Evolutionary conservation across 73 alveolate species (phyloP).

Genomic region (Paramecium pentaurelia): DNA sequence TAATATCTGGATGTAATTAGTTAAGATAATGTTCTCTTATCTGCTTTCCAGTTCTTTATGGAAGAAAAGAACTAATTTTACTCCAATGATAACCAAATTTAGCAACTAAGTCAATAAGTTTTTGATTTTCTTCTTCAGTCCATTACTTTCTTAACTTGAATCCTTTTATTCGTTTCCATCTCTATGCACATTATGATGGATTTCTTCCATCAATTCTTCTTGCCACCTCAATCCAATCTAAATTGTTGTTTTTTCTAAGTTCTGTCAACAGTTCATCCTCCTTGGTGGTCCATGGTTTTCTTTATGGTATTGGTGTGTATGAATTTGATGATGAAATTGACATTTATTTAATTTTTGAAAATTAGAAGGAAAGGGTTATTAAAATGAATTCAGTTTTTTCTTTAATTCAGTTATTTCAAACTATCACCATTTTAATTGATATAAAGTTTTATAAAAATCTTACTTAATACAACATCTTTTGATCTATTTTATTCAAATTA

Average conservation of each 20-base stretch:
- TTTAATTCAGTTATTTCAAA: conserved; percentile 28
- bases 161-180: conserved; percentile 63
- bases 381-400: conserved; percentile 32
- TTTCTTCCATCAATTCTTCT: conserved; percentile 55
- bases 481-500: neutral
- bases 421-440: neutral
- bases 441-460: neutral
- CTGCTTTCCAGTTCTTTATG: conserved; percentile 53
- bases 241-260: neutral
- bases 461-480: neutral
- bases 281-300: conserved; percentile 57
- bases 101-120: neutral
- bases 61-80: conserved; percentile 33
- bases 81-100: conserved; percentile 57
- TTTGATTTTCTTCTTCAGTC: conserved; percentile 58
- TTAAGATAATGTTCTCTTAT: conserved; percentile 58
- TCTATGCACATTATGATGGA: conserved; percentile 59
- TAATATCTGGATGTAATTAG: conserved; percentile 50
- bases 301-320: neutral
- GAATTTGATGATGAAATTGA: neutral
- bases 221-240: conserved; percentile 59
- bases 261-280: conserved; percentile 47
- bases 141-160: conserved; percentile 51
- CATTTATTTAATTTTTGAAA: neutral
- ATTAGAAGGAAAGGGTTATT: neutral